Evolutionary conservation across 2,329 filamentous ascomycete genomes (phyloP), one percentile per base, ranked within the genome.

Genomic region (Colletotrichum tamarilloi): DNA sequence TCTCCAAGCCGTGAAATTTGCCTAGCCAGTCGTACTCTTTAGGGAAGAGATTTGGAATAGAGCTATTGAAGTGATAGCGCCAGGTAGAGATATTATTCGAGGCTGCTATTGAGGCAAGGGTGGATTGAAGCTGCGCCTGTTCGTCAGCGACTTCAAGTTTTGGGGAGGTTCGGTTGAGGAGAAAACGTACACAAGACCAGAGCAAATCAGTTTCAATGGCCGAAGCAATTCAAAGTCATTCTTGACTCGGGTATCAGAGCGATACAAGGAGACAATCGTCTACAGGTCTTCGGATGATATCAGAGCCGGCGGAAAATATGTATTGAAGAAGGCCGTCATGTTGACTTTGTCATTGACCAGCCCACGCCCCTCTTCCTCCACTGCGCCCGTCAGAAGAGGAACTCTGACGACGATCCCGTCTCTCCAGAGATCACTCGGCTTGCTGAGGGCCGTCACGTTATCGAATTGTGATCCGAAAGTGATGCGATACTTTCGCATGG

Each of bases 21-120:
- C 74, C 77, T 0, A 80, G 75, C 68, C 74, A 81, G 1, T 30
- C 52, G 56, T 75, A 77, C 22, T 77, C 42, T 1, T 70, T 42
- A 2, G 75, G 75, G 2, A 80, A 30, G 11, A 77, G 60, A n/a
- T 73, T 74, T 0, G 74, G 68, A 26, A 77, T 56, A 1, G 78
- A 80, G 6, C 73, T 55, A 62, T 79, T 80, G 75, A 78, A 79
- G 73, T 74, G 75, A 68, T 76, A 78, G 14, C 77, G 75, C 79
- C 79, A 80, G 1, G 76, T 77, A 16, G 78, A 74, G 24, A 70
- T 76, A 4, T 65, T 55, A 4, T 74, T 32, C 0, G 75, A 65
- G 1, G 77, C 59, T 1, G 78, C 77, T 3, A 75, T 56, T n/a
- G 76, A 74, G 56, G 79, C 76, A 0, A 78, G 68, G 2, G 77